Conservation (phyloP, 1,284 basidiomycete species). For the Naganishia albida region DNA sequence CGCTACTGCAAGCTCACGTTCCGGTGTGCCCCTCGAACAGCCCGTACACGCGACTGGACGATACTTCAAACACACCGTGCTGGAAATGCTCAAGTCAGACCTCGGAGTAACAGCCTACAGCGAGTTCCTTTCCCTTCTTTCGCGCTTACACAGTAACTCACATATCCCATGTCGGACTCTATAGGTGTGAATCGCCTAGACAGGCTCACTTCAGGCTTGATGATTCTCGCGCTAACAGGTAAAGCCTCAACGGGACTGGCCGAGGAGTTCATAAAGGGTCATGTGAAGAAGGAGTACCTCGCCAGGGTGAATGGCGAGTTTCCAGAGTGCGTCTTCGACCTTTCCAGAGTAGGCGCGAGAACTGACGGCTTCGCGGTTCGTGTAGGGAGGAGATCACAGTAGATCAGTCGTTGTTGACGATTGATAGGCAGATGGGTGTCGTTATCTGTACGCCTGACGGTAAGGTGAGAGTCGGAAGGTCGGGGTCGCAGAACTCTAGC, state of each 20-base stretch:
- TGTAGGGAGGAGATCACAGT: constrained; percentile 73
- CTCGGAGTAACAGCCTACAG: constrained; percentile 84
- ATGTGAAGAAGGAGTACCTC: constrained; percentile 86
- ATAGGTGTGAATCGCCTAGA: constrained; percentile 92
- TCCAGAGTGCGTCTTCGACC: constrained; percentile 64
- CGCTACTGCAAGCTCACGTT: background rate
- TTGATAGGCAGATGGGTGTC: constrained; percentile 93
- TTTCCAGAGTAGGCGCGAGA: background rate
- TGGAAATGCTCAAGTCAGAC: constrained; percentile 82
- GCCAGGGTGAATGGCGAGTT: constrained; percentile 82
- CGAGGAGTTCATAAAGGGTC: constrained; percentile 76
- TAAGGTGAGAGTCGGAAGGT: constrained; percentile 62
- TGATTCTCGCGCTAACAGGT: constrained; percentile 84
- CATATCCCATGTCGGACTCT: constrained; percentile 17
- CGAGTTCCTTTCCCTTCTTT: constrained; percentile 55
- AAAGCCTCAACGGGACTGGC: constrained; percentile 72
- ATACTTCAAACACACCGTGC: constrained; percentile 82
- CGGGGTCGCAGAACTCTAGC: background rate
- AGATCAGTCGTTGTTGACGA: constrained; percentile 83
- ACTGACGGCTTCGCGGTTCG: constrained; percentile 1
- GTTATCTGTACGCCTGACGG: constrained; percentile 93
- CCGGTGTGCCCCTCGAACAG: constrained; percentile 53
- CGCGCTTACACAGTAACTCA: background rate
- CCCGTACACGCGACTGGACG: constrained; percentile 86
- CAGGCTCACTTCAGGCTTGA: constrained; percentile 89